Base-by-base conservation (phyloP, 768 basidiomycete genomes). In the Porpolomopsis calyptriformis region DNA sequence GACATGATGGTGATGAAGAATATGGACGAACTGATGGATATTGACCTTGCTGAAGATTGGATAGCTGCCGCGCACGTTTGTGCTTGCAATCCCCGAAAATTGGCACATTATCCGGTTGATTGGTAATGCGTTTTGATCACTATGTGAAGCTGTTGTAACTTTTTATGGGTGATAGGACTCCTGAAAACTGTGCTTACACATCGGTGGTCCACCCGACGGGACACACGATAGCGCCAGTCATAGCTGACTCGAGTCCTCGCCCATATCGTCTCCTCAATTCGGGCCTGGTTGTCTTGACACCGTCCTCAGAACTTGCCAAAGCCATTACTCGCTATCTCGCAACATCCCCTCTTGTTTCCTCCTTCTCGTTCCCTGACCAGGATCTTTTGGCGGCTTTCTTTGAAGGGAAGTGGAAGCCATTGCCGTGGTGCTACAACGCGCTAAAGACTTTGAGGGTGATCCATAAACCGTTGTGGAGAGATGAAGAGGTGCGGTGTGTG, bases 11-110 rank as follows among this genome's bases (percentile, higher is more conserved):
- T 92, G 18, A 68, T 71, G 63, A 71, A 64, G 40, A 91, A 88
- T 57, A 90, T 94, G 81, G 92, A 94, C 63, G 73, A 76, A 24
- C 54, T 77, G 31, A 71, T 77, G 65, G 77, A 82, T 37, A 62
- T 87, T 43, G 60, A 68, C 24, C 65, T 94, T 4, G 72, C 71
- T 2, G 48, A 60, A 16, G 86, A 80, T 51, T 78, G 82, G 62
- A 92, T 97, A 47, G 92, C 89, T 4, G 92, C 91, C 1, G 75
- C 70, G 0, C 93, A 94, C 53, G 92, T 80, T 11, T 99, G 94
- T 57, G 81, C 91, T 3, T 99, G 94, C 67, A 99, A 99, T 63
- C 94, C 93, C 5, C 76, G 80, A 31, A 82, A 78, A 57, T 60
- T 94, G 16, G 50, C 71, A 2, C 88, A 93, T 61, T 99, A 99